Percentiles rank a stretch among this genome's conserved stretches.
Evolutionary conservation across 1,284 basidiomycete species (phyloP).

Genomic region (Fomitopsis betulina): DNA sequence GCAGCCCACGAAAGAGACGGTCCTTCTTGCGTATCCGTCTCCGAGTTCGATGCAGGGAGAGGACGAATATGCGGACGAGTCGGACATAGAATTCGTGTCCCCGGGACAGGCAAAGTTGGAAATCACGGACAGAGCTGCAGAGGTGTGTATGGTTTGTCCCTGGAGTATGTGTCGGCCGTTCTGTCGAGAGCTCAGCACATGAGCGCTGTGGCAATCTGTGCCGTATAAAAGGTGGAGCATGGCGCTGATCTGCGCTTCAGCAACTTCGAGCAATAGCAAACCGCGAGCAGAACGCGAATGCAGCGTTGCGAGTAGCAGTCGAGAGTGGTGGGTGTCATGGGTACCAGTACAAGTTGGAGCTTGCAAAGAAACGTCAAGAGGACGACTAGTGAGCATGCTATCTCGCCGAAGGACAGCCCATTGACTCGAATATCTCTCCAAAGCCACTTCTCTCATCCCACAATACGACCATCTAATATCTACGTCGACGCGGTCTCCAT

Average conservation of each 20-base stretch:
- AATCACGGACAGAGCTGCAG: constrained; percentile 68
- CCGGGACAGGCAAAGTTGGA: constrained; percentile 35
- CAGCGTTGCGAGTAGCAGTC: constrained; percentile 73
- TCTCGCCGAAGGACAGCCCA: constrained; percentile 1
- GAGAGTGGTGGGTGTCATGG: constrained; percentile 92
- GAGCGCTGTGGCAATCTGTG: too few relatives aligned
- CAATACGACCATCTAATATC: constrained; percentile 65
- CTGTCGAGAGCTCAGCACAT: too few relatives aligned
- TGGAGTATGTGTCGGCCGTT: too few relatives aligned
- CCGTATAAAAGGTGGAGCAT: too few relatives aligned
- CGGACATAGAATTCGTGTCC: constrained; percentile 25
- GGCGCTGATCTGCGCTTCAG: constrained; percentile 29
- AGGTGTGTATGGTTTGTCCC: constrained; percentile 39
- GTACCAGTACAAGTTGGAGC: constrained; percentile 87
- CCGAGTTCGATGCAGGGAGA: constrained; percentile 12
- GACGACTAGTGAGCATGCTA: constrained; percentile 74
- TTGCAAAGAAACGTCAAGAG: constrained; percentile 51
- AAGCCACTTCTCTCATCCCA: constrained; percentile 66
- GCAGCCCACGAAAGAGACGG: constrained; percentile 16
- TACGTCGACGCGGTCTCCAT: constrained; percentile 82
- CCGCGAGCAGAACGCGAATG: constrained; percentile 51
- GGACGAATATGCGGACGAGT: constrained; percentile 23
- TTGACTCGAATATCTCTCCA: background rate
- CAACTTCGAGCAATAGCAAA: constrained; percentile 62
- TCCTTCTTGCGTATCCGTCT: constrained; percentile 21